Conservation (phyloP, 495 filamentous ascomycete genomes). For the Penicillium malachiteum region DNA sequence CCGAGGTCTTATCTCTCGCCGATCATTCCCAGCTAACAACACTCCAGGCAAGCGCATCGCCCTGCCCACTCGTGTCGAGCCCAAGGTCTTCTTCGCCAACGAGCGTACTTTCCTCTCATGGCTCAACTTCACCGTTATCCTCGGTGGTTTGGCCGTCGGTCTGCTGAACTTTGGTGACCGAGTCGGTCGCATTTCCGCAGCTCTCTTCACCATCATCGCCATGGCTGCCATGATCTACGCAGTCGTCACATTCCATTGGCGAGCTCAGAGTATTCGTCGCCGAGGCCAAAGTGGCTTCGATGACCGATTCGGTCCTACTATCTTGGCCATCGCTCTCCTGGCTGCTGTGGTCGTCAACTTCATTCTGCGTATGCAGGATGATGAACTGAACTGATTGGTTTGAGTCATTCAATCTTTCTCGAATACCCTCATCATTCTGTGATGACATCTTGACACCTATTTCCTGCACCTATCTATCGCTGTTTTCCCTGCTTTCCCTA, state of each 20-base stretch:
- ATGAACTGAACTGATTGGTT: slow-evolving; percentile 14
- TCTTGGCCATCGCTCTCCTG: slow-evolving; percentile 79
- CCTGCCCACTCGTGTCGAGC: slow-evolving; percentile 95
- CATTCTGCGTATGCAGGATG: slow-evolving; percentile 72
- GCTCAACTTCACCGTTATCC: slow-evolving; percentile 98
- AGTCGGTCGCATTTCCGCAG: slow-evolving; percentile 86
- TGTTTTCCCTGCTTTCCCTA: background rate
- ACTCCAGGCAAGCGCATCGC: slow-evolving; percentile 89
- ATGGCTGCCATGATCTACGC: slow-evolving; percentile 97
- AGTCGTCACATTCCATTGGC: slow-evolving; percentile 92
- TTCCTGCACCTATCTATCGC: background rate
- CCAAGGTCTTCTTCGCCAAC: slow-evolving; percentile 99
- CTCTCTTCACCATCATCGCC: slow-evolving; percentile 89
- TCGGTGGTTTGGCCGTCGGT: slow-evolving; percentile 91
- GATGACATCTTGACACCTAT: background rate
- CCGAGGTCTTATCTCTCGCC: background rate
- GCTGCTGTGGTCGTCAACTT: slow-evolving; percentile 93
- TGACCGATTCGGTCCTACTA: slow-evolving; percentile 87
- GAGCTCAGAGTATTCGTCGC: slow-evolving; percentile 86
- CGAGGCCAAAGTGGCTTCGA: slow-evolving; percentile 94
- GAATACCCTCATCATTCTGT: background rate
- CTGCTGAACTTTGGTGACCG: slow-evolving; percentile 97
- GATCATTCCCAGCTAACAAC: background rate
- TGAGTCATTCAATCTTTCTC: background rate
- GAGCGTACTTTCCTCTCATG: slow-evolving; percentile 98